Base-by-base conservation (phyloP, 1,284 basidiomycete genomes). In the Leccinum fallax region DNA sequence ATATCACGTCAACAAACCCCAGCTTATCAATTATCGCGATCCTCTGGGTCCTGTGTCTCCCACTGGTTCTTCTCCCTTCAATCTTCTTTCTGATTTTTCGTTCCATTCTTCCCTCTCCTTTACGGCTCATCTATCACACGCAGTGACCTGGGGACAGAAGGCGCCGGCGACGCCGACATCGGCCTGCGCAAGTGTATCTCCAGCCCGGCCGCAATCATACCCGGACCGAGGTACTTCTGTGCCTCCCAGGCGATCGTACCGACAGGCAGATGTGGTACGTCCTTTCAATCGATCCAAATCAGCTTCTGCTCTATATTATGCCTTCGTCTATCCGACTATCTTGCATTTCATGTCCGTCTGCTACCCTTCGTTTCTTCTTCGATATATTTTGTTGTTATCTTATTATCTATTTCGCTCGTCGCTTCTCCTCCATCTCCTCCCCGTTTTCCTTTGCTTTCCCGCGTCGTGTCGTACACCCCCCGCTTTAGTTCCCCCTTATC, bases 101-200 rank as follows among this genome's bases (percentile, higher is more conserved):
- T 24, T 6, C 24, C 6, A 8, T 26, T 24, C n/a, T 15, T 26
- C 30, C n/a, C 5, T 26, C 5, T n/a, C 28, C 24, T 11, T 21
- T 34, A 19, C 48, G 4, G 16, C 30, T 46, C 19, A 49, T 11
- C 16, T 5, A 4, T 49, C 52, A n/a, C 24, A 16, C 28, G 19
- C 63, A 87, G 86, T 24, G 85, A 89, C 67, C 78, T 89, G 13
- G 86, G 87, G 21, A 88, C 86, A 2, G 86, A 89, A 70, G 87
- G 86, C 3, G 86, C 86, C 5, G 82, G 76, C 28, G 87, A 88
- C 66, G 85, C 86, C 6, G 86, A 89, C 67, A 75, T 88, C n/a
- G 77, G 79, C 0, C 74, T 89, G 40, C 79, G 86, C 30, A 84
- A 84, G 64, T 86, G 85, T 69, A 69, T 88, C 13, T 81, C 85